These are phyloP conservation scores for Verticillium longisporum DNA, from an alignment of 2,329 filamentous ascomycete genomes.

Conservation along the genomic window DNA sequence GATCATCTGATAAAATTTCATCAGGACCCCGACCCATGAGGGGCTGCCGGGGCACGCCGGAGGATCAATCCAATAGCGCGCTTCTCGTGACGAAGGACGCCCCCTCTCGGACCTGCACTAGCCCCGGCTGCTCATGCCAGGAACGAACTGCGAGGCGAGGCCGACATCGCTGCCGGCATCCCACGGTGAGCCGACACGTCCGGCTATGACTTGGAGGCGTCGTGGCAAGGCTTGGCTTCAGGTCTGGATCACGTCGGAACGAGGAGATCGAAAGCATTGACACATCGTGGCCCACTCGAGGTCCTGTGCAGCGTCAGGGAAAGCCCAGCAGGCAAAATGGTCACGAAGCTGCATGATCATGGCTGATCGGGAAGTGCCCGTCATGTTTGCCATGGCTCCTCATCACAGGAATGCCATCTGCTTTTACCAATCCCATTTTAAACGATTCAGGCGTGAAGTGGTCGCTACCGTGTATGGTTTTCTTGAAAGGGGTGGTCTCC, in stretches of 20 bases:
- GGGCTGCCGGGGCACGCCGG: neutral
- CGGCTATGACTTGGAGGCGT: neutral
- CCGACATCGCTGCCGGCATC: neutral
- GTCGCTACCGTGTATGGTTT: too few relatives aligned
- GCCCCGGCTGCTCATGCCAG: neutral
- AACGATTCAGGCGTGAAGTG: too few relatives aligned
- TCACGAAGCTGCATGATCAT: too few relatives aligned
- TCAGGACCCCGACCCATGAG: neutral
- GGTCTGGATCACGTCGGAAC: neutral
- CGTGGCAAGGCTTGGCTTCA: neutral
- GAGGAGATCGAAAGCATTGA: neutral
- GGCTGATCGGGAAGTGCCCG: too few relatives aligned
- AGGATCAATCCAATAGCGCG: neutral
- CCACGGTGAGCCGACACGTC: neutral
- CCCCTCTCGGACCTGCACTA: neutral
- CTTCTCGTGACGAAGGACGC: neutral
- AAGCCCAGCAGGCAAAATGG: neutral
- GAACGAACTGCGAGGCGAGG: neutral
- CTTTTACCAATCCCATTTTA: too few relatives aligned
- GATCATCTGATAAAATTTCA: neutral
- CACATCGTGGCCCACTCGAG: neutral
- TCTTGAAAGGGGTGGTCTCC: too few relatives aligned
- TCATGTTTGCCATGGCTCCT: too few relatives aligned
- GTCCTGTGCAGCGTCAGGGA: neutral
- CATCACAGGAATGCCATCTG: too few relatives aligned